Evolutionary conservation across 495 filamentous ascomycete genomes (phyloP), one percentile per base, ranked within the genome.

Genomic region (Cercophora scortea): DNA sequence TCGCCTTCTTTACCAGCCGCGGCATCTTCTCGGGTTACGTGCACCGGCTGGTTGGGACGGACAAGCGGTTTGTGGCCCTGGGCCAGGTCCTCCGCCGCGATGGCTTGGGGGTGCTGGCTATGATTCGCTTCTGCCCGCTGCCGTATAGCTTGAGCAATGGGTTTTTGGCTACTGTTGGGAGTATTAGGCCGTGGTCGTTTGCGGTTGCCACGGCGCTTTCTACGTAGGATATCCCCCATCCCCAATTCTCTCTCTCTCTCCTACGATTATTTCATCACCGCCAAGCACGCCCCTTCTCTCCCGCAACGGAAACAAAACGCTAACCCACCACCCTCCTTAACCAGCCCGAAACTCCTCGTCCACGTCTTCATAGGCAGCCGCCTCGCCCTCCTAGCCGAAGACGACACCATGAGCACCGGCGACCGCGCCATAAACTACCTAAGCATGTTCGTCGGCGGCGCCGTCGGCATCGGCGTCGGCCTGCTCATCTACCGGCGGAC

Each of bases 81-180:
- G 78, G 79, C 39, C 72, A 79, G 54, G 79, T 81, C 32, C 71
- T 86, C 25, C 78, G 85, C 41, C 84, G 89, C 59, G 93, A 98
- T 63, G 94, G 93, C 0, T 64, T 98, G 39, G 88, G 90, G 55
- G 76, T 97, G 15, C 75, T 98, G 33, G 83, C 86, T 58, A 95
- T 96, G 88, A 95, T 98, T 51, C 78, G 93, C 32, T 72, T 97
- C 36, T 96, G 93, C 54, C 93, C 93, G 18, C 67, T 97, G 53
- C 93, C 93, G n/a, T 98, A 95, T 64, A 92, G 88, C 18, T 72
- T 96, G 51, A 90, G 87, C 60, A 98, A 98, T 61, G 93, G 90
- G 16, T 95, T 93, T 18, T 81, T 98, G 32, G 88, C 89, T 16
- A 96, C 92, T 2, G 90, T 98, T 57, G 90, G 88, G 2, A 95